Evolutionary conservation across 441 rosid genomes (phyloP), one percentile per base, ranked within the genome.

Genomic region (Euphorbia schlechtendalii): DNA sequence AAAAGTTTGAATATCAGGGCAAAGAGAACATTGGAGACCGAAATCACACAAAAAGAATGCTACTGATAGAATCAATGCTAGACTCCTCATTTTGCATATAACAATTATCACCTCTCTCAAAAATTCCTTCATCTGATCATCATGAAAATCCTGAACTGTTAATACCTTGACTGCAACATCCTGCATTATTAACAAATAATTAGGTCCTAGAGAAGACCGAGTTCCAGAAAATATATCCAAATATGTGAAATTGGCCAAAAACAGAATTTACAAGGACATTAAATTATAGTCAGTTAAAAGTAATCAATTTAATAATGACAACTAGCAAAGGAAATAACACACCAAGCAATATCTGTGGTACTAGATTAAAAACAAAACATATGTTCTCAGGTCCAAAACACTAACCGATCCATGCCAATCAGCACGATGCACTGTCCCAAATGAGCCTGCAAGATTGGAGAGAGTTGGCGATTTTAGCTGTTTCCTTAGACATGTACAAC

Each of bases 381-480:
- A 17, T 48, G 51, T 30, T 7, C 15, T 58, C 30, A 51, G 51
- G 55, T 7, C 45, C 28, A 9, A 51, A 60, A 69, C 68, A 83
- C 96, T 75, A 65, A 93, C 99, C 70, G 97, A 90, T 74, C 99
- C 99, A 85, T 90, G 87, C 97, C 99, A 93, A 76, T 93, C 99
- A 77, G 99, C 99, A 48, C 93, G 92, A 82, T 93, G 96, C 69
- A 93, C 97, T 13, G 93, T 93, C 72, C 97, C 96, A 81, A 93
- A 93, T 55, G 99, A 93, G 54, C 98, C 98, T 92, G 82, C 54
- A 75, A 68, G 51, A 22, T 51, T 22, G 61, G 32, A 61, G 5
- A 53, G 61, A n/a, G 46, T 11, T 38, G 10, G 12, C 34, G 8
- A 10, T 10, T 7, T 48, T 70, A 52, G 18, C 20, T 12, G 63